phyloP scores from a whole-genome alignment of 1,139 yeast species.

The Geotrichum restrictum region DNA sequence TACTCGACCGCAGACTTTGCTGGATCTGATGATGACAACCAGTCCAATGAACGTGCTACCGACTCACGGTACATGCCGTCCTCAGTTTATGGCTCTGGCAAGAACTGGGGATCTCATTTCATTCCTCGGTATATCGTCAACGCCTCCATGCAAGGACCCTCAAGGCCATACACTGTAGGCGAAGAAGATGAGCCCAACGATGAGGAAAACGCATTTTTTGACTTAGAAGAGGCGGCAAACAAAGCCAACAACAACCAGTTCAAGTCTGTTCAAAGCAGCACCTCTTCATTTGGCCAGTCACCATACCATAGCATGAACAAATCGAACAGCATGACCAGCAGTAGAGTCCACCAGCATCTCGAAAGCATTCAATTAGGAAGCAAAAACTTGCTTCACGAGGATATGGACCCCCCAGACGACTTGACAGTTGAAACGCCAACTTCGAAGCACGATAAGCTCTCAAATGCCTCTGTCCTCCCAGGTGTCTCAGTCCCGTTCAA shows the following conservation, averaged over 20 bases:
- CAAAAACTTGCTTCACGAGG: slow-evolving; percentile 15
- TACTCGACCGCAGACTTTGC: slow-evolving; percentile 33
- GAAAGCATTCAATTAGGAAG: slow-evolving; percentile 18
- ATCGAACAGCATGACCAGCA: background rate
- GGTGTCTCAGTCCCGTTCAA: slow-evolving; percentile 25
- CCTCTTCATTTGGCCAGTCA: slow-evolving; percentile 12
- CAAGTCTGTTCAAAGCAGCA: slow-evolving; percentile 13
- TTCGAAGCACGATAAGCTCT: background rate
- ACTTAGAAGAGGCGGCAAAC: slow-evolving; percentile 17
- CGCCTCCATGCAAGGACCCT: slow-evolving; percentile 3
- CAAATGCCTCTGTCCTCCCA: slow-evolving; percentile 2
- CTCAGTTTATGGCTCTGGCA: slow-evolving; percentile 25
- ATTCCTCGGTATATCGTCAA: slow-evolving; percentile 21
- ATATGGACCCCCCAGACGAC: slow-evolving; percentile 32
- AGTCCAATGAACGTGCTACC: slow-evolving; percentile 4
- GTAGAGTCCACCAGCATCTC: slow-evolving; percentile 7
- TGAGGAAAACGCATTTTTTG: slow-evolving; percentile 17
- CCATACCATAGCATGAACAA: slow-evolving; percentile 5
- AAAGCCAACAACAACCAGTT: slow-evolving; percentile 3
- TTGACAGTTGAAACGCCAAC: slow-evolving; percentile 24
- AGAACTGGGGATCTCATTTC: slow-evolving; percentile 29
- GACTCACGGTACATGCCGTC: slow-evolving; percentile 15
- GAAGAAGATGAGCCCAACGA: slow-evolving; percentile 20
- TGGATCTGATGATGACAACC: slow-evolving; percentile 26
- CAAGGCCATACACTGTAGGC: slow-evolving; percentile 7